Conservation (phyloP, 495 filamentous ascomycete species). For the Aspergillus baeticus region DNA sequence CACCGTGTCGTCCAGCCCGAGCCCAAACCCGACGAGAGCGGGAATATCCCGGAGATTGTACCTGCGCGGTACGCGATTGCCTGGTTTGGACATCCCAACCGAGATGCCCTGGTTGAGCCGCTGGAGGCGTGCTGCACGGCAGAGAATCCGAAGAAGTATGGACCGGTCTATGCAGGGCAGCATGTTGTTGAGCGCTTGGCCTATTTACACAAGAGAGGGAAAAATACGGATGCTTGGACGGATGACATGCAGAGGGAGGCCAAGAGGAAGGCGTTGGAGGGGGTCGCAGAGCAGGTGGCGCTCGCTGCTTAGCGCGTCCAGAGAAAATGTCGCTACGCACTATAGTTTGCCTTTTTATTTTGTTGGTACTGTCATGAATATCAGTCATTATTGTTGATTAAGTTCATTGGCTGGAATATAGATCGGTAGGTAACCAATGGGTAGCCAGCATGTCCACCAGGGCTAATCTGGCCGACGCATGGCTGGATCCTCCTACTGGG, state of each 20-base stretch:
- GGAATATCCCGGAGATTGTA: neutral
- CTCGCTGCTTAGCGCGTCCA: neutral
- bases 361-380: too few relatives aligned
- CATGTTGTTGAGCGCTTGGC: conserved; percentile 12
- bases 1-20: conserved; percentile 11
- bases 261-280: neutral
- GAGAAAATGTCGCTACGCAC: too few relatives aligned
- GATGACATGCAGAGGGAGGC: conserved; percentile 11
- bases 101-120: conserved; percentile 9
- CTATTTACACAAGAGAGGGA: conserved; percentile 8
- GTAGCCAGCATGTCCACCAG: too few relatives aligned
- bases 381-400: too few relatives aligned
- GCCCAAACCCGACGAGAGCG: neutral
- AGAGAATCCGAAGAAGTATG: conserved; percentile 4
- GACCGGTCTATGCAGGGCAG: conserved; percentile 8
- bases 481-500: too few relatives aligned
- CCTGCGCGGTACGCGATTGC: conserved; percentile 13
- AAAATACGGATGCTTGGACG: conserved; percentile 8
- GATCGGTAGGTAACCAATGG: too few relatives aligned
- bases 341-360: too few relatives aligned
- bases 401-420: too few relatives aligned
- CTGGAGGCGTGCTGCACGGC: conserved; percentile 4
- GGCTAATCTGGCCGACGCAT: too few relatives aligned
- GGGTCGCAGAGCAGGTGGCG: neutral
- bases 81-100: conserved; percentile 14